phyloP scores from a whole-genome alignment of 495 filamentous ascomycete species.

The Talaromyces nanjingensis region DNA sequence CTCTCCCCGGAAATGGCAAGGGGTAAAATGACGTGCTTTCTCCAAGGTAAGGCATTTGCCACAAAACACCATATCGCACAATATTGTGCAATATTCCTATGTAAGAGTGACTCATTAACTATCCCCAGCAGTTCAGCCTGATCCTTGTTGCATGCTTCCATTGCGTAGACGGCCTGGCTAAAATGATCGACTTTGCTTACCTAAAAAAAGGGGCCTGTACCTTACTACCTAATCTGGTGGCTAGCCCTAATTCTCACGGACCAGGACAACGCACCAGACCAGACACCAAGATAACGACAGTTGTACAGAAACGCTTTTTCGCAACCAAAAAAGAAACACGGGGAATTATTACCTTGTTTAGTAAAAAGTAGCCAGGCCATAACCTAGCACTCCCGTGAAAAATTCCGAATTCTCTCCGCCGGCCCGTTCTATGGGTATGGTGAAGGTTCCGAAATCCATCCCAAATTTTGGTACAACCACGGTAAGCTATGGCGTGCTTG shows the following conservation, averaged over 20 bases:
- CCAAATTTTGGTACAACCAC: neutral
- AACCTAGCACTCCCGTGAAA: neutral
- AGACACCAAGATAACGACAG: neutral
- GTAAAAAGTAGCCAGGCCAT: neutral
- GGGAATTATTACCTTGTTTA: neutral
- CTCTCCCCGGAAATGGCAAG: constrained; percentile 1
- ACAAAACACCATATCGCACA: neutral
- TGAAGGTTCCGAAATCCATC: neutral
- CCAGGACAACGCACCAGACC: neutral
- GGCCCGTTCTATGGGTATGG: neutral
- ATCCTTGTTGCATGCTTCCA: neutral
- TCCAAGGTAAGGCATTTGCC: neutral
- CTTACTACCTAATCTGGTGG: neutral
- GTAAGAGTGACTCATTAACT: neutral
- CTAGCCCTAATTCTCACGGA: neutral
- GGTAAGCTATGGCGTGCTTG: constrained; percentile 3
- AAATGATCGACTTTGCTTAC: neutral
- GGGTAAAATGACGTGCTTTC: constrained; percentile 3
- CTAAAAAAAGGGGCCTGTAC: neutral
- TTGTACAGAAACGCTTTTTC: neutral
- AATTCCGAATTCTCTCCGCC: neutral
- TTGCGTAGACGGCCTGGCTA: neutral
- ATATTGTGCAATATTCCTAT: neutral
- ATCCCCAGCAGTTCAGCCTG: neutral
- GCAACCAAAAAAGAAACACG: neutral